Conservation (phyloP, 2,329 filamentous ascomycete species). For the Trichoderma breve region DNA sequence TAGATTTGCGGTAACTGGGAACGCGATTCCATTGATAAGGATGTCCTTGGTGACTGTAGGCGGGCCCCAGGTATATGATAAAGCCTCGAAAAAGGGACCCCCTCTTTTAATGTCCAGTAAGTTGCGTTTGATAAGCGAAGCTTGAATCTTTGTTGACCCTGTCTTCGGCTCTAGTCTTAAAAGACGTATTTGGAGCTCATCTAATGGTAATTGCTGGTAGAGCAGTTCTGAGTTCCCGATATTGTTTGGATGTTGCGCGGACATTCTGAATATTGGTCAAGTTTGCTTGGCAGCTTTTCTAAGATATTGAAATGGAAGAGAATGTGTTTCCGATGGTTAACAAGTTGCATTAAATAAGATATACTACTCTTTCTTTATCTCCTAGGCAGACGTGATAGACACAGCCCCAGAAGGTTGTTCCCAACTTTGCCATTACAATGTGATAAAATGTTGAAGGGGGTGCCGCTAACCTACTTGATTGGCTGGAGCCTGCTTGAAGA, state of each 20-base stretch:
- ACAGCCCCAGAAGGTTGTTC: background rate
- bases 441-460: background rate
- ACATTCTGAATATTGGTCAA: background rate
- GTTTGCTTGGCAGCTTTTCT: background rate
- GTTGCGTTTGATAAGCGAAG: background rate
- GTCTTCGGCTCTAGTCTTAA: background rate
- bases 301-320: background rate
- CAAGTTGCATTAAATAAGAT: background rate
- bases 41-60: background rate
- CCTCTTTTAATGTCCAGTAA: background rate
- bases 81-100: background rate
- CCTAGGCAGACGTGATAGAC: background rate
- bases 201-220: background rate
- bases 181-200: background rate
- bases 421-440: background rate
- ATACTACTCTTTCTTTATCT: background rate
- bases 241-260: background rate
- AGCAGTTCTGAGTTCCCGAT: background rate
- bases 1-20: background rate
- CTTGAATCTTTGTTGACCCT: background rate
- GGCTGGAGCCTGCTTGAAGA: background rate
- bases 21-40: background rate
- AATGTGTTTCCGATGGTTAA: background rate
- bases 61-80: constrained; percentile 3
- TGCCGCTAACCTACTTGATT: background rate